Conservation (phyloP, 164 flowering plant genomes). For the Tetracentron sinense region DNA sequence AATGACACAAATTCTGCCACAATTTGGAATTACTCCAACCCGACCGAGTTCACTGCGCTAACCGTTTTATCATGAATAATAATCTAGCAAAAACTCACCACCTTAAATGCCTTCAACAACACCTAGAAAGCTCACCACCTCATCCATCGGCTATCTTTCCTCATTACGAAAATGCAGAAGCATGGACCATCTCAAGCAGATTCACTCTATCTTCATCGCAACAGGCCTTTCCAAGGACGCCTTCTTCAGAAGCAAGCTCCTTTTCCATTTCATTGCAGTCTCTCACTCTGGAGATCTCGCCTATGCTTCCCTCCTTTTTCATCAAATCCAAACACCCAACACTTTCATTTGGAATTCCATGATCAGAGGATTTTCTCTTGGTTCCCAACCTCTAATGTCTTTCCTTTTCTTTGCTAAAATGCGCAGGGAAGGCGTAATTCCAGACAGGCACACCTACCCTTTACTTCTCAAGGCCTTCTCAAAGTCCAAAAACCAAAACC, state of each 20-base stretch:
- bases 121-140: too few species aligned
- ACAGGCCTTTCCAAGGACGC: slow-evolving; percentile 21
- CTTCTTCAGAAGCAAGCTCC: slow-evolving; percentile 17
- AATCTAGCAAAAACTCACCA: too few species aligned
- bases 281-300: slow-evolving; percentile 1
- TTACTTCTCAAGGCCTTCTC: slow-evolving; percentile 30
- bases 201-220: slow-evolving; percentile 23
- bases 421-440: slow-evolving; percentile 22
- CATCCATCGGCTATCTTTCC: too few species aligned
- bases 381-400: slow-evolving; percentile 21
- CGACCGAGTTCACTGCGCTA: too few species aligned
- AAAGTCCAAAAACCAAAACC: slow-evolving; percentile 22
- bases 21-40: too few species aligned
- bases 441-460: slow-evolving; percentile 33
- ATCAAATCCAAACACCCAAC: slow-evolving; percentile 13
- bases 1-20: too few species aligned
- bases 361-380: slow-evolving; percentile 19
- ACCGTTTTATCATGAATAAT: too few species aligned
- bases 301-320: slow-evolving; percentile 21
- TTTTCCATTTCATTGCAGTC: slow-evolving; percentile 13
- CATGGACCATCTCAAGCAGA: slow-evolving; percentile 21
- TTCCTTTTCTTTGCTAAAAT: slow-evolving; percentile 18
- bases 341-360: slow-evolving; percentile 23
- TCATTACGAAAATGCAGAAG: slow-evolving; percentile 5
- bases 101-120: too few species aligned